Evolutionary conservation across 2,329 filamentous ascomycete species (phyloP).

Genomic region (Mollisiaceae sp.): DNA sequence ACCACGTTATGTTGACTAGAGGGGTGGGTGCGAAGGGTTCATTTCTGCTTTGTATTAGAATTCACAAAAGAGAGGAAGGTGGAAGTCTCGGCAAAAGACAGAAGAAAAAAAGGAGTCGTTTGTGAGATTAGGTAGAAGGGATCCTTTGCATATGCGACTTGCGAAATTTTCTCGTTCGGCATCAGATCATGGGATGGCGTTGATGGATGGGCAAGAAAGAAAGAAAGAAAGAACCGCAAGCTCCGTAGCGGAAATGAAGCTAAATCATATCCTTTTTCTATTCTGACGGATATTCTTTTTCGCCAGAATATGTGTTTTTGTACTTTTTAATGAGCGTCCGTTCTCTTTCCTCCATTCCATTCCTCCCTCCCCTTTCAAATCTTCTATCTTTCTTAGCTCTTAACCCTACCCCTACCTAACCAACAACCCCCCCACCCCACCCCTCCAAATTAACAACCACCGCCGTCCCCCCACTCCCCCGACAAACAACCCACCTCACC

Average conservation of each 20-base stretch:
- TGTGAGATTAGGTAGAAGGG: slow-evolving; percentile 3
- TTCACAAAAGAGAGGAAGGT: not conserved
- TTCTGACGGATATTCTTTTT: too few species aligned
- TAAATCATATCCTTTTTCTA: not conserved
- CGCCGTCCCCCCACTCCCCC: slow-evolving; percentile 64
- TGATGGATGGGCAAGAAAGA: not conserved
- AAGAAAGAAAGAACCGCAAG: too few species aligned
- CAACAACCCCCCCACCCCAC: slow-evolving; percentile 52
- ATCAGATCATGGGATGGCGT: slow-evolving; percentile 6
- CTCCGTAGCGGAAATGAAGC: not conserved
- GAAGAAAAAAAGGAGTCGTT: not conserved
- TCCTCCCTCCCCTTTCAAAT: not conserved
- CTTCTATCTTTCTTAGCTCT: too few species aligned
- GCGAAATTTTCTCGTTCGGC: not conserved
- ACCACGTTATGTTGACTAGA: slow-evolving; percentile 46
- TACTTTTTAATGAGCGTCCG: too few species aligned
- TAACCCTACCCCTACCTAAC: too few species aligned
- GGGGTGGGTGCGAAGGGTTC: not conserved
- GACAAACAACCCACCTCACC: slow-evolving; percentile 68
- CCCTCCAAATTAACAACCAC: slow-evolving; percentile 66
- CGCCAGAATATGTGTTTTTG: too few species aligned
- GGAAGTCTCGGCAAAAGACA: not conserved
- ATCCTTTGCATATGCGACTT: not conserved
- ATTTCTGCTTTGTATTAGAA: slow-evolving; percentile 12
- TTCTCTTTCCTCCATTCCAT: too few species aligned